These are phyloP conservation scores for Xylaria castorea DNA, from an alignment of 495 filamentous ascomycete genomes.

Conservation along the genomic window DNA sequence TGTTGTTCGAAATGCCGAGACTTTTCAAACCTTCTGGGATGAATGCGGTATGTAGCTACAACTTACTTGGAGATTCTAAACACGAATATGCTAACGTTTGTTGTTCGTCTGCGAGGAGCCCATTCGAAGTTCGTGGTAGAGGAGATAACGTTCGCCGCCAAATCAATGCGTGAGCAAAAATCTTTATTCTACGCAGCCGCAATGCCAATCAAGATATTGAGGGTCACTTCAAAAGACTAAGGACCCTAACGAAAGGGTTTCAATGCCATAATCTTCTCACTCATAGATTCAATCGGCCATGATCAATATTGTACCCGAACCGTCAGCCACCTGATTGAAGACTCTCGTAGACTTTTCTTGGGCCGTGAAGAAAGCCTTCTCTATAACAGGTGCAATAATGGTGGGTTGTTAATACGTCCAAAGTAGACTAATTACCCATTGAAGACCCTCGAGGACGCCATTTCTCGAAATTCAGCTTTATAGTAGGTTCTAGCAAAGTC, in stretches of 20 bases:
- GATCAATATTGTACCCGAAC: background rate
- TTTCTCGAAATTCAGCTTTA: background rate
- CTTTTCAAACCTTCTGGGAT: slow-evolving; percentile 43
- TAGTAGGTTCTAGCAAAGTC: background rate
- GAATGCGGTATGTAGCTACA: slow-evolving; percentile 38
- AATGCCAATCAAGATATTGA: slow-evolving; percentile 56
- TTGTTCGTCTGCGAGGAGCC: slow-evolving; percentile 35
- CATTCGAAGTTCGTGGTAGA: slow-evolving; percentile 48
- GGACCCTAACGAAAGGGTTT: too few relatives aligned
- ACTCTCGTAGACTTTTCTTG: background rate
- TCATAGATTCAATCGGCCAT: background rate
- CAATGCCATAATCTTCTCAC: background rate
- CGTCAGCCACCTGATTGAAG: background rate
- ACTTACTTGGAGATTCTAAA: background rate
- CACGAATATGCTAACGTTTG: background rate
- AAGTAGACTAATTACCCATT: background rate
- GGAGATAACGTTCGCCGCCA: slow-evolving; percentile 52
- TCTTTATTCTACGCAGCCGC: slow-evolving; percentile 64
- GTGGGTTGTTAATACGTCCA: background rate
- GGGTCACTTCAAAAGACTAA: slow-evolving; percentile 25
- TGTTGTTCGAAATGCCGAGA: slow-evolving; percentile 46
- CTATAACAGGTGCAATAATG: background rate
- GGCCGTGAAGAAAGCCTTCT: background rate
- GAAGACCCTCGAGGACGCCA: background rate
- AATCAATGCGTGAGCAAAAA: slow-evolving; percentile 54